Percentiles rank a stretch among this genome's conserved stretches.
phyloP scores from a whole-genome alignment of 2,329 filamentous ascomycete genomes.

The Malbranchea zuffiana region DNA sequence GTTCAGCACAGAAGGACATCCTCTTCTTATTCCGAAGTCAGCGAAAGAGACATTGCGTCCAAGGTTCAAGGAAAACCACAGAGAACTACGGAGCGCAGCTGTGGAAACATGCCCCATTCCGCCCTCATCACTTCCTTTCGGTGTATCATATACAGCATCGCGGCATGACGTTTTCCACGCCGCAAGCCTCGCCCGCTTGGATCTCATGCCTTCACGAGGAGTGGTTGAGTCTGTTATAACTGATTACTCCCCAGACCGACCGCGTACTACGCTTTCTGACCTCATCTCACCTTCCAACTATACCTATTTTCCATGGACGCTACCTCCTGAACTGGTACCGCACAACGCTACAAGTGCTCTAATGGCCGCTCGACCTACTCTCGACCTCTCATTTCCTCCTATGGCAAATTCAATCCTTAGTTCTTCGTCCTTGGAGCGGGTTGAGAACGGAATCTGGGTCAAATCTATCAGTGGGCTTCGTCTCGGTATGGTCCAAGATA shows the following conservation, averaged over 20 bases:
- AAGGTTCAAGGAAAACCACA: slow-evolving; percentile 14
- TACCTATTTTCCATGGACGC: slow-evolving; percentile 85
- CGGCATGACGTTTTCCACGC: slow-evolving; percentile 79
- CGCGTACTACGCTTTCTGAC: slow-evolving; percentile 45
- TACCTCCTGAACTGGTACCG: slow-evolving; percentile 65
- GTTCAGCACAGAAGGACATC: slow-evolving; percentile 93
- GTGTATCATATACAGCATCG: slow-evolving; percentile 67
- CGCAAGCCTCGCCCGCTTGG: slow-evolving; percentile 69
- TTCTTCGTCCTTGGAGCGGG: slow-evolving; percentile 44
- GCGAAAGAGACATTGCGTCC: slow-evolving; percentile 8
- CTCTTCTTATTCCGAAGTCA: slow-evolving; percentile 61
- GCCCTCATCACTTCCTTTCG: slow-evolving; percentile 50
- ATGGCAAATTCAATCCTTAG: slow-evolving; percentile 40
- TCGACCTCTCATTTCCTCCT: slow-evolving; percentile 57
- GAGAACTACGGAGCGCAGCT: slow-evolving; percentile 10
- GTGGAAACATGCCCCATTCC: slow-evolving; percentile 56
- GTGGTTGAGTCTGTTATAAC: slow-evolving; percentile 49
- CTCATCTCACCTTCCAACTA: slow-evolving; percentile 59
- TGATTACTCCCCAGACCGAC: slow-evolving; percentile 44
- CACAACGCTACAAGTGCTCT: slow-evolving; percentile 64
- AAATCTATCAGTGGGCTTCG: slow-evolving; percentile 51
- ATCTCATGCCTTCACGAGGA: slow-evolving; percentile 53
- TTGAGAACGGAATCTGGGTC: slow-evolving; percentile 49
- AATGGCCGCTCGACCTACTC: slow-evolving; percentile 59
- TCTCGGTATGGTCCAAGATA: slow-evolving; percentile 40